Base-by-base conservation (phyloP, 768 basidiomycete species). In the Xanthoconium stramineum region DNA sequence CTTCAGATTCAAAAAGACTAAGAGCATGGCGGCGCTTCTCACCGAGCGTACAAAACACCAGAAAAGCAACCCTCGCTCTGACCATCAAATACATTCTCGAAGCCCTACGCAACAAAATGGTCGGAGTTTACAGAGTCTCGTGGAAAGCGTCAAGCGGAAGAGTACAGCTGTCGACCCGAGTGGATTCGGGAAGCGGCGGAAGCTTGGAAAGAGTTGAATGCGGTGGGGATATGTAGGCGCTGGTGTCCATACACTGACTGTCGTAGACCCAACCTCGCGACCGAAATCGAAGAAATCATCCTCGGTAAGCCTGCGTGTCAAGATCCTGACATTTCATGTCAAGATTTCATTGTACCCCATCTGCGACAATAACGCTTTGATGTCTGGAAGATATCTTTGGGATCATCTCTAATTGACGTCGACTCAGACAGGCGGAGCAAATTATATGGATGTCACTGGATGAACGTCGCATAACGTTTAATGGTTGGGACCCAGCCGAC, bases 111-210 rank as follows among this genome's bases (percentile, higher is more conserved):
- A 24, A 13, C 61, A 58, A 32, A 50, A 39, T 11, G 54, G 60
- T 32, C 72, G 72, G 43, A 80, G 73, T 58, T 73, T 97, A 52
- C 74, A 82, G 56, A 83, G 73, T 55, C 75, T 98, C 37, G 91
- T 94, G 33, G 88, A 91, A 65, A 91, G 89, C 56, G 85, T 97
- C 35, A 97, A 97, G 75, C 78, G 92, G 54, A 94, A 90, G 71
- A 87, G 81, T 55, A 64, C 68, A 13, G 62, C 69, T 6, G 59
- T 58, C 11, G 65, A 61, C n/a, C 57, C 62, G 19, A 38, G 56
- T 6, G 70, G 67, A 13, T 56, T 69, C 24, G 78, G 79, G 40
- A 80, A 78, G 57, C 67, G 79, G 32, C 68, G 70, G 36, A 80
- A 72, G 47, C 29, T 74, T 3, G 54, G 35, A 46, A 57, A 42